These are phyloP conservation scores for Backusella macrospora DNA, from an alignment of 192 early-diverging fungal species.

Conservation along the genomic window DNA sequence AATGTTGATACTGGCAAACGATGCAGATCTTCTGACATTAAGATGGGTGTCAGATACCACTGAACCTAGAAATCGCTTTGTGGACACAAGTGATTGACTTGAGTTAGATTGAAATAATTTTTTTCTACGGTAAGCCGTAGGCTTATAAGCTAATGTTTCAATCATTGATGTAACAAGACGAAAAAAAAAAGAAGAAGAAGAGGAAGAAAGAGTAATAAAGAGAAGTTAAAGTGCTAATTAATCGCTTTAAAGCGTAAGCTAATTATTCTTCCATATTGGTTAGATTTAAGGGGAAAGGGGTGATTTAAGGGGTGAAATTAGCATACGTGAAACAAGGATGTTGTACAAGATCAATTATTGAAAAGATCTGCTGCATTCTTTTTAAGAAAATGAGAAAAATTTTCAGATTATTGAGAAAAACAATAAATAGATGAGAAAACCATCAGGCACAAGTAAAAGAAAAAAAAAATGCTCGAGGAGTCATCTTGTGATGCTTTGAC, in stretches of 20 bases:
- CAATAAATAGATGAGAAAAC: no score
- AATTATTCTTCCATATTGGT: no score
- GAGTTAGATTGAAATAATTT: neutral
- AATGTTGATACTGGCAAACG: neutral
- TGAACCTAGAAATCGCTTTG: constrained; percentile 2
- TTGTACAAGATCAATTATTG: neutral
- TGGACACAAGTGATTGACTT: neutral
- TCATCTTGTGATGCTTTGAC: no score
- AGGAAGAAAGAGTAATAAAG: neutral
- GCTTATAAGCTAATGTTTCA: neutral
- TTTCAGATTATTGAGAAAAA: neutral
- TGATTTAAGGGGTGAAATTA: neutral
- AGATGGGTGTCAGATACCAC: constrained; percentile 1
- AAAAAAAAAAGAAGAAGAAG: neutral
- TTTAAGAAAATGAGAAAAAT: no score
- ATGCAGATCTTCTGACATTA: neutral
- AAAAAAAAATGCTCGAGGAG: no score
- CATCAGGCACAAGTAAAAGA: no score
- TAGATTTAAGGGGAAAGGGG: neutral
- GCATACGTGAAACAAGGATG: neutral
- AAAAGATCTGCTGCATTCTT: neutral
- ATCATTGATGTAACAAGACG: neutral
- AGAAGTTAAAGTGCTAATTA: no score
- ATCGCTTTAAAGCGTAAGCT: no score
- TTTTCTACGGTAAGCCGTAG: neutral